These are phyloP conservation scores for Aspergillus persii DNA, from an alignment of 2,329 filamentous ascomycete genomes.

Conservation along the genomic window DNA sequence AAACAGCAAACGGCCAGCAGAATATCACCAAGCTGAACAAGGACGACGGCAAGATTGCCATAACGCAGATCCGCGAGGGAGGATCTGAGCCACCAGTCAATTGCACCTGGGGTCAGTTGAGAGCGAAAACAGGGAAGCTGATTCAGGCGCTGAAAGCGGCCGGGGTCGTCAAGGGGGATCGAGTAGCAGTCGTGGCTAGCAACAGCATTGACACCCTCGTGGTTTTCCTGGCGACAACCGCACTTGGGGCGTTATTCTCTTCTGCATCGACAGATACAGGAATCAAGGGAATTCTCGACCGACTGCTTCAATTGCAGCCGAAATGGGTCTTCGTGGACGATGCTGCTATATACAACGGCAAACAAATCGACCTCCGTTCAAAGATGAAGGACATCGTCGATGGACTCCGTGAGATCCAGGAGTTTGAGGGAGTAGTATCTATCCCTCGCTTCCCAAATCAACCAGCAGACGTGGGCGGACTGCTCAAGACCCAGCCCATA, in stretches of 20 bases:
- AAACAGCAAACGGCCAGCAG: constrained; percentile 38
- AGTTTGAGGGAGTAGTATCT: constrained; percentile 64
- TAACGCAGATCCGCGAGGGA: constrained; percentile 61
- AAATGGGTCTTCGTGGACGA: constrained; percentile 84
- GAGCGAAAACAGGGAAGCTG: constrained; percentile 57
- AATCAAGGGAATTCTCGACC: constrained; percentile 70
- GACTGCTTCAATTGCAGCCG: constrained; percentile 71
- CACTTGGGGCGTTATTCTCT: constrained; percentile 73
- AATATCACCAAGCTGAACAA: constrained; percentile 58
- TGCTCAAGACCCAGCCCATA: constrained; percentile 48
- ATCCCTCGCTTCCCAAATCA: constrained; percentile 62
- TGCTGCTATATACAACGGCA: constrained; percentile 74
- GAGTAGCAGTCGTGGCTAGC: constrained; percentile 71
- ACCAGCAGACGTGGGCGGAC: constrained; percentile 56
- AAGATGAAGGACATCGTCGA: constrained; percentile 69
- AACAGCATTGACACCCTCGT: constrained; percentile 73
- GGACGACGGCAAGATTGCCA: constrained; percentile 67
- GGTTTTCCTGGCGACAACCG: constrained; percentile 67
- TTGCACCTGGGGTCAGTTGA: constrained; percentile 66
- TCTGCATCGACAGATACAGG: constrained; percentile 82
- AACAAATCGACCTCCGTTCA: constrained; percentile 65
- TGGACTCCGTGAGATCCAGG: constrained; percentile 59
- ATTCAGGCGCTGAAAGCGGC: constrained; percentile 64
- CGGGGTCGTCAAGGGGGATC: constrained; percentile 69
- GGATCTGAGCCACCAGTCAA: constrained; percentile 37